A percentile compares a stretch with the other conserved stretches of the same genome.
Conservation (phyloP, 306 rosid genomes). For the Castanea crenata region DNA sequence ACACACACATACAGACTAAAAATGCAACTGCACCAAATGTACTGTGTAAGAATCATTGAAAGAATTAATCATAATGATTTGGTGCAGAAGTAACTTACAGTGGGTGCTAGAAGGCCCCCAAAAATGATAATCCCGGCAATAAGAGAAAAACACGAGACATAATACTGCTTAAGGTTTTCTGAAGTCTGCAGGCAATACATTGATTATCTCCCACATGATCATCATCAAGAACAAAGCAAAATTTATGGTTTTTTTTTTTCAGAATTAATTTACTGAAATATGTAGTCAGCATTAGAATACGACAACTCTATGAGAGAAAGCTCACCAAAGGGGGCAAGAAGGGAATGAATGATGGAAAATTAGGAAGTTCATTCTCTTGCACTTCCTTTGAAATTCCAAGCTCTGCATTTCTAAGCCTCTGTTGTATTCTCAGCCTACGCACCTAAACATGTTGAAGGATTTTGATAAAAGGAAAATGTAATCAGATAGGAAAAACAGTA, state of each 20-base stretch:
- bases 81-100: constrained; percentile 50
- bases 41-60: background rate
- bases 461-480: background rate
- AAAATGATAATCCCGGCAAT: constrained; percentile 77
- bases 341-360: constrained; percentile 93
- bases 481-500: background rate
- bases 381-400: constrained; percentile 59
- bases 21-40: background rate
- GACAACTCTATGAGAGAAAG: constrained; percentile 7
- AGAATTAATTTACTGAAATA: background rate
- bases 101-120: constrained; percentile 93
- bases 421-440: constrained; percentile 94
- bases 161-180: constrained; percentile 82
- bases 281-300: background rate
- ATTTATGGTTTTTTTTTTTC: background rate
- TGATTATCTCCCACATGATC: constrained; percentile 21
- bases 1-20: background rate
- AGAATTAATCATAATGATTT: constrained; percentile 6
- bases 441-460: constrained; percentile 50
- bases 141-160: constrained; percentile 82
- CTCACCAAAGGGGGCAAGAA: constrained; percentile 96
- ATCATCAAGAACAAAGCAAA: constrained; percentile 8
- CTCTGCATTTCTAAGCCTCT: constrained; percentile 78
- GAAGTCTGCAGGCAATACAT: constrained; percentile 65
- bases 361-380: constrained; percentile 87